phyloP scores from a whole-genome alignment of 441 rosid species.

The Bruguiera hainesii region DNA sequence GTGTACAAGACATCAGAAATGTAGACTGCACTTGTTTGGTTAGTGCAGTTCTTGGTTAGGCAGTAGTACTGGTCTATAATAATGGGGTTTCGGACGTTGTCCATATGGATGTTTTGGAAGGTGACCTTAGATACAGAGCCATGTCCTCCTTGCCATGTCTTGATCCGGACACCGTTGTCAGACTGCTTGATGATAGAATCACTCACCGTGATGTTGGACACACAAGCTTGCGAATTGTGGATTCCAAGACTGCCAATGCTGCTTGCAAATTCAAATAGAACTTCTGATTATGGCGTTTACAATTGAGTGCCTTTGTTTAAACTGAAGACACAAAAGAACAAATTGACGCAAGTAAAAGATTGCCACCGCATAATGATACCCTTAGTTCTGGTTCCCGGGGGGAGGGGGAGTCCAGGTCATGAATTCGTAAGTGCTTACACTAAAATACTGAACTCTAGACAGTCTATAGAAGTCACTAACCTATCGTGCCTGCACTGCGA shows the following conservation, averaged over 20 bases:
- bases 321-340: not conserved
- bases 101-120: constrained; percentile 42
- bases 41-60: constrained; percentile 33
- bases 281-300: not conserved
- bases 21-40: constrained; percentile 41
- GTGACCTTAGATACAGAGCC: constrained; percentile 35
- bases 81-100: constrained; percentile 40
- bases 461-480: too few species aligned
- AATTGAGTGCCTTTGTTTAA: not conserved
- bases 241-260: constrained; percentile 50
- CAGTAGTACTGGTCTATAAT: constrained; percentile 51
- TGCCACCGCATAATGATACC: too few species aligned
- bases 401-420: too few species aligned
- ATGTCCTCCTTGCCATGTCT: constrained; percentile 54
- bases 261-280: constrained; percentile 1
- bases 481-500: too few species aligned
- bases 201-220: constrained; percentile 39
- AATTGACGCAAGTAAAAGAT: not conserved
- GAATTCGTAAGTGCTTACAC: too few species aligned
- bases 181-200: constrained; percentile 36
- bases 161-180: constrained; percentile 45
- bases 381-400: too few species aligned
- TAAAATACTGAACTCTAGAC: too few species aligned
- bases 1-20: constrained; percentile 37
- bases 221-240: constrained; percentile 41